Evolutionary conservation across 306 rosid genomes (phyloP).

Genomic region (Castanospermum australe): DNA sequence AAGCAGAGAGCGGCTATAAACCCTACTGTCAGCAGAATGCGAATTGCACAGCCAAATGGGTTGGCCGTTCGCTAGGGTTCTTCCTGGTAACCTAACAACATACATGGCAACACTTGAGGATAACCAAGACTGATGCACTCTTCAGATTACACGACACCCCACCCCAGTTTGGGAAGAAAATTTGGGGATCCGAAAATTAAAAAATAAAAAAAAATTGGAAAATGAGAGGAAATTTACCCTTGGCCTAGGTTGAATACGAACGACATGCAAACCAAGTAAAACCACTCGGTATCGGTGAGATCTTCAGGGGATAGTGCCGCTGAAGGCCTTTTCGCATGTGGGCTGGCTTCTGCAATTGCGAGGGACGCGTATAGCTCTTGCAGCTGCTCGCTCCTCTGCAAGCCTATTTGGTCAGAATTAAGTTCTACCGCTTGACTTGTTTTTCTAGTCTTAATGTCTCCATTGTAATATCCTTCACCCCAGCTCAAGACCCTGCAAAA

Average conservation of each 20-base stretch:
- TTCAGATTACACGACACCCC: neutral
- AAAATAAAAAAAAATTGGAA: neutral
- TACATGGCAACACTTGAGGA: slow-evolving; percentile 12
- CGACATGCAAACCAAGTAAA: slow-evolving; percentile 94
- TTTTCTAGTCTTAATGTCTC: slow-evolving; percentile 87
- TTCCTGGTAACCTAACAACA: slow-evolving; percentile 72
- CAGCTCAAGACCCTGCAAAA: slow-evolving; percentile 64
- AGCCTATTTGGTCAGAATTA: slow-evolving; percentile 63
- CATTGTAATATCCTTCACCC: slow-evolving; percentile 90
- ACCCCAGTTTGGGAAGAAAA: neutral
- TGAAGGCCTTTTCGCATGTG: slow-evolving; percentile 70
- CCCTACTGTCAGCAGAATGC: slow-evolving; percentile 53
- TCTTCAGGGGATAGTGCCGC: slow-evolving; percentile 84
- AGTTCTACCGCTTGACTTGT: slow-evolving; percentile 68
- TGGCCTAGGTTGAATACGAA: slow-evolving; percentile 75
- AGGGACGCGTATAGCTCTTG: slow-evolving; percentile 69
- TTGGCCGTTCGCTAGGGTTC: slow-evolving; percentile 55
- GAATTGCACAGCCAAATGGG: slow-evolving; percentile 76
- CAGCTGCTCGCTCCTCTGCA: slow-evolving; percentile 77
- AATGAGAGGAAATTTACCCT: slow-evolving; percentile 54
- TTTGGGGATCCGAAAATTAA: neutral
- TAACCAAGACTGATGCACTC: neutral
- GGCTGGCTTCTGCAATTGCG: slow-evolving; percentile 54
- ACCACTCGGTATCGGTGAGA: slow-evolving; percentile 88
- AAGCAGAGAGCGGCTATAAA: slow-evolving; percentile 67